Percentiles rank a stretch among this genome's conserved stretches.
Evolutionary conservation across 139 green algal genomes (phyloP).

Genomic region (Ulvella scutata): DNA sequence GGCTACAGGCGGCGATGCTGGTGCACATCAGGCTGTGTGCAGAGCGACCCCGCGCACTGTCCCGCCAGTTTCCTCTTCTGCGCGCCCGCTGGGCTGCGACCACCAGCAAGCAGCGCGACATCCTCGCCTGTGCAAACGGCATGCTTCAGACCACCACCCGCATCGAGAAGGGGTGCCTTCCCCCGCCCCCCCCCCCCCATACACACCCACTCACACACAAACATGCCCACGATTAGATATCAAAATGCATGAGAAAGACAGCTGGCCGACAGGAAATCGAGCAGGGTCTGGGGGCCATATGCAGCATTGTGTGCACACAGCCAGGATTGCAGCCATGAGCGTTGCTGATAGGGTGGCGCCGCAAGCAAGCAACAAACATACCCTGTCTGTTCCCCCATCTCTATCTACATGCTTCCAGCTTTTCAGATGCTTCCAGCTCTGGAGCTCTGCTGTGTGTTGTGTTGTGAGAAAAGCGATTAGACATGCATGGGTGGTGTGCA

Average conservation of each 20-base stretch:
- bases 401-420: too few species aligned
- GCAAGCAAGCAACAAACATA: neutral
- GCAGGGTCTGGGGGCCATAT: too few species aligned
- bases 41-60: constrained; percentile 7
- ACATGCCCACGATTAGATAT: neutral
- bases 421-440: too few species aligned
- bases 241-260: neutral
- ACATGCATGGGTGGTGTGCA: too few species aligned
- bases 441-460: too few species aligned
- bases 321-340: too few species aligned
- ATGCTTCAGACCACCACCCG: neutral
- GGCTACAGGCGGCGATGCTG: constrained; percentile 52
- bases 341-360: too few species aligned
- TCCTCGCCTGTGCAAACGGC: neutral
- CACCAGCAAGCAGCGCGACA: neutral
- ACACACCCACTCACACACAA: neutral
- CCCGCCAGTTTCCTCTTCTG: constrained; percentile 72
- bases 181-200: neutral
- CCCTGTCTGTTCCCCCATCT: too few species aligned
- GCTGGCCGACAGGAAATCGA: too few species aligned
- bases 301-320: too few species aligned
- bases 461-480: too few species aligned
- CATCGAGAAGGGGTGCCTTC: neutral
- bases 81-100: constrained; percentile 62
- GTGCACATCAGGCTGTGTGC: constrained; percentile 44